Conservation (phyloP, 140 eudicot species). For the Stevia rebaudiana region DNA sequence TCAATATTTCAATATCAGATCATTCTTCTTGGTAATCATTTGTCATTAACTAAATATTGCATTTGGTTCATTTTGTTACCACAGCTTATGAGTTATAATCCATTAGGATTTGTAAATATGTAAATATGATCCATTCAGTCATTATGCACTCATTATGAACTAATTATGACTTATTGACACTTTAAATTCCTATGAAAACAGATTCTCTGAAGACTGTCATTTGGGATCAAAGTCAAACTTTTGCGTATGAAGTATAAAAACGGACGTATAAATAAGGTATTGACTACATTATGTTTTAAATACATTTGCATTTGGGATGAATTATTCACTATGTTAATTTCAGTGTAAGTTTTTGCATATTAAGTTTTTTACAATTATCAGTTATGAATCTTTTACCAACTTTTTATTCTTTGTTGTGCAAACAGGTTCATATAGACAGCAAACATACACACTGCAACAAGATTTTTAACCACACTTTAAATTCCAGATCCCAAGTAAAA, state of each 20-base stretch:
- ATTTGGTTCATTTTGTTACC: too few relatives aligned
- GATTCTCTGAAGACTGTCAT: constrained; percentile 17
- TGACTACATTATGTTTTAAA: constrained; percentile 12
- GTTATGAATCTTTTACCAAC: too few relatives aligned
- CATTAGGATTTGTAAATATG: too few relatives aligned
- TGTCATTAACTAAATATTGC: too few relatives aligned
- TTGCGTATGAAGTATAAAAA: constrained; percentile 41
- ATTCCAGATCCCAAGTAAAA: constrained; percentile 21
- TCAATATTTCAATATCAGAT: too few relatives aligned
- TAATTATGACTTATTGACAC: not conserved
- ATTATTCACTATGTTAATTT: too few relatives aligned
- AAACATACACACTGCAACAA: constrained; percentile 23
- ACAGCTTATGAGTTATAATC: too few relatives aligned
- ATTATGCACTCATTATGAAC: not conserved
- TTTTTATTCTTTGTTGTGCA: constrained; percentile 7
- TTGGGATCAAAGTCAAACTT: constrained; percentile 9
- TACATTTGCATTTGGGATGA: not conserved
- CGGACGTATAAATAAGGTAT: constrained; percentile 52
- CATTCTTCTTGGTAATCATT: too few relatives aligned
- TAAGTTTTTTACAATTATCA: too few relatives aligned
- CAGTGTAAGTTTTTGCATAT: not conserved
- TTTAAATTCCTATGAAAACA: constrained; percentile 17
- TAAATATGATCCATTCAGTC: too few relatives aligned
- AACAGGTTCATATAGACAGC: constrained; percentile 31
- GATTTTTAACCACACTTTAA: constrained; percentile 13